Evolutionary conservation across 495 filamentous ascomycete species (phyloP).

Genomic region (Chaetomidium leptoderma): DNA sequence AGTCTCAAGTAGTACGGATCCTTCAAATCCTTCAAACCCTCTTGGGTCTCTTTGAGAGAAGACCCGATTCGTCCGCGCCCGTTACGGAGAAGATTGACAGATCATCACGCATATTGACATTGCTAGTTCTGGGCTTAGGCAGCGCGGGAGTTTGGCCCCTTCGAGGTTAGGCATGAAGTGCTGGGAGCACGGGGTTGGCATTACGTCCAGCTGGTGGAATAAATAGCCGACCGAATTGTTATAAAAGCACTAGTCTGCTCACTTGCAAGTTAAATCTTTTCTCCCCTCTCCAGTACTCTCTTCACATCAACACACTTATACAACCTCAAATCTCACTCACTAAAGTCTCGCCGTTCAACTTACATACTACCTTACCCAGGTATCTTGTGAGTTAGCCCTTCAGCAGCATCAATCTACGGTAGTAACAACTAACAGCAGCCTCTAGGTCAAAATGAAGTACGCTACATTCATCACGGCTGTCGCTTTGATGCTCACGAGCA

Average conservation of each 20-base stretch:
- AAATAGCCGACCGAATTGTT: not conserved
- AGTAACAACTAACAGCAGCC: not conserved
- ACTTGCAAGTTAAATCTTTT: not conserved
- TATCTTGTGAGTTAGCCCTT: not conserved
- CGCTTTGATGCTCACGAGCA: not conserved
- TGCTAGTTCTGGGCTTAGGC: not conserved
- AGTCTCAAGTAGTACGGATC: no score
- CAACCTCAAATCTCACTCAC: no score
- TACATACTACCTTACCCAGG: not conserved
- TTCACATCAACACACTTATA: not conserved
- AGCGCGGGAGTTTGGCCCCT: no score
- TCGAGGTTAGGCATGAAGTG: not conserved
- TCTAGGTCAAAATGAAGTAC: not conserved
- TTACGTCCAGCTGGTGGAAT: not conserved
- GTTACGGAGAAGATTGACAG: no score
- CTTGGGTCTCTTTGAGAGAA: no score
- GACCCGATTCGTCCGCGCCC: no score
- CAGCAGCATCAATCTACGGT: not conserved
- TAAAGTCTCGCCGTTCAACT: not conserved
- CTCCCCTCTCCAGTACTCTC: not conserved
- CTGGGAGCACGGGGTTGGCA: not conserved
- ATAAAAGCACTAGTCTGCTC: not conserved
- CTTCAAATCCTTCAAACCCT: constrained; percentile 1
- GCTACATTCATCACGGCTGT: not conserved
- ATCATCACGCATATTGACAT: not conserved